These are phyloP conservation scores for Corylus heterophylla DNA, from an alignment of 306 rosid genomes.

Conservation along the genomic window DNA sequence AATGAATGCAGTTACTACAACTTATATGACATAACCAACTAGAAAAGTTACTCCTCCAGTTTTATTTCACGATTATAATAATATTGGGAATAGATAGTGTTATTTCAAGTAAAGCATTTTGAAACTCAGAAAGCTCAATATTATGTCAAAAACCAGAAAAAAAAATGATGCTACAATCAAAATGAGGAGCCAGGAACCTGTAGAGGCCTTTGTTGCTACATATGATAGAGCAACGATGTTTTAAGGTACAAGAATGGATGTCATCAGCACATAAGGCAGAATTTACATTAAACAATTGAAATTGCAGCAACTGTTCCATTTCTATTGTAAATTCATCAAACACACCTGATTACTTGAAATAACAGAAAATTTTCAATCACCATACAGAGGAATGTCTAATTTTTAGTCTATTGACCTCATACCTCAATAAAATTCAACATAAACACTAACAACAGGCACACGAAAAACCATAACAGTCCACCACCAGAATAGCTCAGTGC, in stretches of 20 bases:
- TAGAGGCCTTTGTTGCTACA: not conserved
- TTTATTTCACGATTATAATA: not conserved
- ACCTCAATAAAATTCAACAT: conserved; percentile 1
- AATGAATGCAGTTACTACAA: not conserved
- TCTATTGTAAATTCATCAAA: not conserved
- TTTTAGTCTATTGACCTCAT: not conserved
- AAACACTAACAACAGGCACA: not conserved
- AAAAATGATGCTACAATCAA: not conserved
- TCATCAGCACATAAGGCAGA: not conserved
- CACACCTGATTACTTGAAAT: not conserved
- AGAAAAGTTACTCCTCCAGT: not conserved
- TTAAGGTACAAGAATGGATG: not conserved
- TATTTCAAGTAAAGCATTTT: not conserved
- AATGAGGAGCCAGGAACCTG: not conserved
- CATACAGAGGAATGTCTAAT: not conserved
- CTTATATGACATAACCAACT: not conserved
- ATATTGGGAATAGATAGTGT: not conserved
- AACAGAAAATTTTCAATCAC: not conserved
- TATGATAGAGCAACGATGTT: not conserved
- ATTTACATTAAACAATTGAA: not conserved
- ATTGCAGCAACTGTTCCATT: not conserved
- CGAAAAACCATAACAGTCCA: not conserved
- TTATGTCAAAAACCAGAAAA: not conserved
- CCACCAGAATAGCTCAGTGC: not conserved
- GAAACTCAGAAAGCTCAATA: not conserved